These are phyloP conservation scores for Alternaria ethzedia DNA, from an alignment of 2,329 filamentous ascomycete genomes.

Conservation along the genomic window DNA sequence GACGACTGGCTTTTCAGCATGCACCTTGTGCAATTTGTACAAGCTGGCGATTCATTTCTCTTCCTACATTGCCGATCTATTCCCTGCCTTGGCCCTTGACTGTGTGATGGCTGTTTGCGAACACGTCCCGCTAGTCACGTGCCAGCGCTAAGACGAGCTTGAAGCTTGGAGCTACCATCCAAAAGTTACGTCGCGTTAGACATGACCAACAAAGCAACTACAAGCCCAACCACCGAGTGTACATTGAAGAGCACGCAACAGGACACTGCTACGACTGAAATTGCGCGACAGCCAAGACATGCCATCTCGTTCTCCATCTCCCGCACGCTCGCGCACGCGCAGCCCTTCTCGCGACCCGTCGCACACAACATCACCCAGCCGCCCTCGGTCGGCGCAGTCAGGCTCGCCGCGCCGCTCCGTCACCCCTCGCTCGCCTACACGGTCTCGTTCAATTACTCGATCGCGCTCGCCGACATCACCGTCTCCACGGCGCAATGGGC, in stretches of 20 bases:
- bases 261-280: not conserved
- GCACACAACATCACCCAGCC: constrained; percentile 37
- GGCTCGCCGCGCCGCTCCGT: constrained; percentile 46
- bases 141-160: constrained; percentile 12
- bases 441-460: constrained; percentile 45
- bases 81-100: not conserved
- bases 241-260: not conserved
- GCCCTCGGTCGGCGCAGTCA: constrained; percentile 31
- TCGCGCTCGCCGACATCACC: constrained; percentile 31
- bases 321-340: constrained; percentile 36
- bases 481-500: constrained; percentile 46
- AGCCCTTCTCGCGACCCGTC: constrained; percentile 53
- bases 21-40: not conserved
- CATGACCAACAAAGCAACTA: not conserved
- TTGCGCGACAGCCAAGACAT: constrained; percentile 4
- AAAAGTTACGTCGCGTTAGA: constrained; percentile 25
- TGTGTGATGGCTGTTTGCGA: constrained; percentile 4
- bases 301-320: constrained; percentile 36
- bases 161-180: constrained; percentile 10
- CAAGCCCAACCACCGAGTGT: not conserved
- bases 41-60: not conserved
- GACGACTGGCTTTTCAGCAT: not conserved
- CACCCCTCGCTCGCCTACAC: constrained; percentile 46
- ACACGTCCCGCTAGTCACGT: constrained; percentile 16
- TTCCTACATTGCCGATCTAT: not conserved